These are phyloP conservation scores for Zasmidium angulare DNA, from an alignment of 2,329 filamentous ascomycete genomes.

Conservation along the genomic window DNA sequence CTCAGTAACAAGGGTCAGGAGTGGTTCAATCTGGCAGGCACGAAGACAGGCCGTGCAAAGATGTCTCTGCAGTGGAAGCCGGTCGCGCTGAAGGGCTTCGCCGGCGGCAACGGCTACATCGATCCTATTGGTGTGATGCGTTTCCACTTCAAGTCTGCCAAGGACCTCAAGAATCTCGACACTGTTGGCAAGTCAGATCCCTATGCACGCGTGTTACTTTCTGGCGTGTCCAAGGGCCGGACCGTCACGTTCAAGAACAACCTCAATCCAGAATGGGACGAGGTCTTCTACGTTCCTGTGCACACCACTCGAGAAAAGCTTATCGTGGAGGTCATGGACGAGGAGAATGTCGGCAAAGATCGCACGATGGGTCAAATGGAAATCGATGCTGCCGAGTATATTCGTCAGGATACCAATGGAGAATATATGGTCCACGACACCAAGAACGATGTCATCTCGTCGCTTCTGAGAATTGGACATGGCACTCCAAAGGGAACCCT, in stretches of 20 bases:
- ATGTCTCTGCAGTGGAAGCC: conserved; percentile 94
- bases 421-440: conserved; percentile 77
- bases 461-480: conserved; percentile 71
- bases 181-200: conserved; percentile 96
- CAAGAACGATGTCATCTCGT: conserved; percentile 63
- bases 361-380: conserved; percentile 82
- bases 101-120: conserved; percentile 79
- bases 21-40: conserved; percentile 87
- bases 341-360: conserved; percentile 89
- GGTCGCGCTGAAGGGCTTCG: conserved; percentile 76
- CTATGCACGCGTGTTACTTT: conserved; percentile 84
- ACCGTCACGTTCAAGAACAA: conserved; percentile 97
- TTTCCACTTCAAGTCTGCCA: conserved; percentile 83
- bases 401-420: conserved; percentile 73
- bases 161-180: conserved; percentile 85
- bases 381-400: conserved; percentile 73
- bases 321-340: conserved; percentile 91
- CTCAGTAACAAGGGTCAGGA: conserved; percentile 90
- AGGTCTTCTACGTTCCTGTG: conserved; percentile 89
- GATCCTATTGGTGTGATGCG: conserved; percentile 94
- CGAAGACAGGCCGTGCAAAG: conserved; percentile 81
- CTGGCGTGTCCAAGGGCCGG: conserved; percentile 83
- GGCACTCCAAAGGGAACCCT: conserved; percentile 75
- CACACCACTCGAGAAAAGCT: conserved; percentile 82
- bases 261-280: conserved; percentile 91